Percentiles rank a stretch among this genome's conserved stretches.
Evolutionary conservation across 1,139 yeast species (phyloP).

Genomic region (Scheffersomyces stambukii): DNA sequence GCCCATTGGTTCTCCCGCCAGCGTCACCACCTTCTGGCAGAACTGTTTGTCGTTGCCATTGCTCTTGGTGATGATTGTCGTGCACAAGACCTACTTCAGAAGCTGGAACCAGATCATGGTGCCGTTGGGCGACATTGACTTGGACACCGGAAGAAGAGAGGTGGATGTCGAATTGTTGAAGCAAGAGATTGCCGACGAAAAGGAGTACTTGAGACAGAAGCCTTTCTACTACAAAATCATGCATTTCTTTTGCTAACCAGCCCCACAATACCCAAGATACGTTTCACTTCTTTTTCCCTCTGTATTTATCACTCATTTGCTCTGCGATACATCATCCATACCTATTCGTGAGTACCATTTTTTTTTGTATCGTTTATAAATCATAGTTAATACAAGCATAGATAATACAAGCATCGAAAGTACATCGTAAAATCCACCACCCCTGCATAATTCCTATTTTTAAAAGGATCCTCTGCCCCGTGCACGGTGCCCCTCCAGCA

Average conservation of each 20-base stretch:
- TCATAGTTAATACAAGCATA: too few species aligned
- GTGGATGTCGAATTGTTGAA: slow-evolving; percentile 41
- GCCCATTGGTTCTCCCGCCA: slow-evolving; percentile 37
- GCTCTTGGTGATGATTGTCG: slow-evolving; percentile 32
- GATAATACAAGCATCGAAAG: too few species aligned
- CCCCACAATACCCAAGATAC: too few species aligned
- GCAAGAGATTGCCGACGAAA: slow-evolving; percentile 44
- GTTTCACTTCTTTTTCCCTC: too few species aligned
- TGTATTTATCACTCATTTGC: too few species aligned
- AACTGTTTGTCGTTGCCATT: slow-evolving; percentile 49
- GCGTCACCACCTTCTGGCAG: slow-evolving; percentile 36
- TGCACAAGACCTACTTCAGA: slow-evolving; percentile 22
- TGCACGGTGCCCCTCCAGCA: too few species aligned
- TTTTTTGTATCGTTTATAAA: too few species aligned
- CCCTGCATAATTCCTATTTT: too few species aligned
- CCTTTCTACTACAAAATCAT: slow-evolving; percentile 34
- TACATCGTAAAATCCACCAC: too few species aligned
- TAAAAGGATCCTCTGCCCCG: too few species aligned
- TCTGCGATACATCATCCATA: too few species aligned
- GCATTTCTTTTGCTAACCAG: slow-evolving; percentile 37
- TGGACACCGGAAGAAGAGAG: slow-evolving; percentile 50
- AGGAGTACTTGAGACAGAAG: slow-evolving; percentile 18
- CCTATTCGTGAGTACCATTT: too few species aligned
- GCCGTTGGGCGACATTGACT: slow-evolving; percentile 39
- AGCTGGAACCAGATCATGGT: slow-evolving; percentile 27